phyloP scores from a whole-genome alignment of 164 flowering plant species.

The Piper longum region DNA sequence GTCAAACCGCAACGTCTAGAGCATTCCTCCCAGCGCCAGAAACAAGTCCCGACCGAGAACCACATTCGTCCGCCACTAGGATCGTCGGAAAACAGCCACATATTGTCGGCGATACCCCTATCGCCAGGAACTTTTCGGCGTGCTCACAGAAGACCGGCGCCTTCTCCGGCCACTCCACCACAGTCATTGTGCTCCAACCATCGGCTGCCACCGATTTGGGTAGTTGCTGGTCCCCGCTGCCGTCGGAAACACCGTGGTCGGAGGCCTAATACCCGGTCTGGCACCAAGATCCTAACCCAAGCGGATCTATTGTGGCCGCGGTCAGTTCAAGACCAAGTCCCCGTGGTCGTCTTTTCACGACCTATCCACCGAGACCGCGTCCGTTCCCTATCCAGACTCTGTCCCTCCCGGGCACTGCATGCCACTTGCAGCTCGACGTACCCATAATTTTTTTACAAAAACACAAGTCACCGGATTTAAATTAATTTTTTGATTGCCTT shows the following conservation, averaged over 20 bases:
- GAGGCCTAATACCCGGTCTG: no score
- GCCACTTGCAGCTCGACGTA: background rate
- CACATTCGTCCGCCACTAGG: no score
- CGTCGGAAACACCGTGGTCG: background rate
- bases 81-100: no score
- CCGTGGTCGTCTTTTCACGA: background rate
- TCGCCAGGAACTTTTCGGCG: no score
- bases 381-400: background rate
- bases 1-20: no score
- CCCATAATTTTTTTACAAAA: background rate
- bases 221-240: background rate
- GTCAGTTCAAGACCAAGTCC: background rate
- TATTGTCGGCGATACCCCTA: no score
- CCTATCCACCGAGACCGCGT: background rate
- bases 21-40: no score
- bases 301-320: background rate
- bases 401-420: background rate
- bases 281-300: background rate
- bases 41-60: no score
- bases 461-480: background rate
- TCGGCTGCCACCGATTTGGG: background rate
- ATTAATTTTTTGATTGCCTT: no score
- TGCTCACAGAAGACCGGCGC: no score
- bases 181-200: background rate
- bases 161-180: no score